Evolutionary conservation across 306 rosid species (phyloP).

Genomic region (Dalbergia oliveri): DNA sequence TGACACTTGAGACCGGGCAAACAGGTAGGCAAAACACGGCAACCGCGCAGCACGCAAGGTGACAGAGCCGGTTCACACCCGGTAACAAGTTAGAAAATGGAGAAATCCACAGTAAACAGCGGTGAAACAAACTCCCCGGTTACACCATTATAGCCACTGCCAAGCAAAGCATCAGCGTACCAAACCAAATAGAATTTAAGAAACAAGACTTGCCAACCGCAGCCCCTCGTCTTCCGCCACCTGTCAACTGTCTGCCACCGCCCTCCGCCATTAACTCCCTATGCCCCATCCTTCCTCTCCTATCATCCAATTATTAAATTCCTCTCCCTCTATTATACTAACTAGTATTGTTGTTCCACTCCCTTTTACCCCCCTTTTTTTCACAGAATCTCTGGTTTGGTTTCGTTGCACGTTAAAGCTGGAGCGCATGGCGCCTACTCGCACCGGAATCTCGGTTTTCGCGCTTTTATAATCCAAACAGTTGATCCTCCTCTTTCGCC

Average conservation of each 20-base stretch:
- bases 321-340: background rate
- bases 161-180: background rate
- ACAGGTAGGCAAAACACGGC: slow-evolving; percentile 41
- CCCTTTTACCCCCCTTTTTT: background rate
- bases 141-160: slow-evolving; percentile 58
- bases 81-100: slow-evolving; percentile 57
- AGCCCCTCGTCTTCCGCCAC: background rate
- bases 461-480: background rate
- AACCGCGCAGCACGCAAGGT: background rate
- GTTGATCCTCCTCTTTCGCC: background rate
- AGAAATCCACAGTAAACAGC: slow-evolving; percentile 38
- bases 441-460: slow-evolving; percentile 32
- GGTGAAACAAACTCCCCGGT: slow-evolving; percentile 34
- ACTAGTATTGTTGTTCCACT: background rate
- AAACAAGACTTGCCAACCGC: background rate
- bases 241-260: slow-evolving; percentile 25
- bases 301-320: background rate
- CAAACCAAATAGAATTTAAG: slow-evolving; percentile 31
- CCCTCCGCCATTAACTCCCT: slow-evolving; percentile 41
- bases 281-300: background rate
- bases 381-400: slow-evolving; percentile 45
- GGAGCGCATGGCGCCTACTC: slow-evolving; percentile 15
- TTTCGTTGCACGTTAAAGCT: slow-evolving; percentile 37
- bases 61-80: slow-evolving; percentile 47
- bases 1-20: slow-evolving; percentile 18